A percentile compares a stretch with the other conserved stretches of the same genome.
Conservation (phyloP, 805 yeast genomes). For the Komagataella ulmi region DNA sequence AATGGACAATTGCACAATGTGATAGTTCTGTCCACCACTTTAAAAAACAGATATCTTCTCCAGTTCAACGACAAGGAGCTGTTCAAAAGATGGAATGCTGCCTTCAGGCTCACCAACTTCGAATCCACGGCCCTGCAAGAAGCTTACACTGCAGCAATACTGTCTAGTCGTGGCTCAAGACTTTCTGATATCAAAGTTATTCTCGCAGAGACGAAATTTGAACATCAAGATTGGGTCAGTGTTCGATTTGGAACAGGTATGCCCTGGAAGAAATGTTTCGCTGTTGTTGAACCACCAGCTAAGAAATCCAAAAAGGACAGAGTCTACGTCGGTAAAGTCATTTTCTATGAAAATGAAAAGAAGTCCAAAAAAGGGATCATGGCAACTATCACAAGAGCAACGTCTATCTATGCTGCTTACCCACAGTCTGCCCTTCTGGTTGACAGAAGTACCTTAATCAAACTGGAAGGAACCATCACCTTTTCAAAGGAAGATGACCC, state of each 20-base stretch:
- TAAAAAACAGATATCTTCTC: conserved; percentile 75
- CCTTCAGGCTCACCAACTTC: conserved; percentile 66
- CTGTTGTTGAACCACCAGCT: conserved; percentile 67
- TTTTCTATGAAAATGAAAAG: conserved; percentile 76
- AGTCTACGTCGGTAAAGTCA: conserved; percentile 47
- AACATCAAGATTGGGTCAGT: conserved; percentile 89
- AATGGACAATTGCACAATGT: conserved; percentile 64
- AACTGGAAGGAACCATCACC: conserved; percentile 70
- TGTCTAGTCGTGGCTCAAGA: conserved; percentile 83
- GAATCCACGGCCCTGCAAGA: conserved; percentile 82
- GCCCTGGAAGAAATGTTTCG: conserved; percentile 95
- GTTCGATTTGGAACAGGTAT: conserved; percentile 93
- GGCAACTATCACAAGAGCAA: conserved; percentile 64
- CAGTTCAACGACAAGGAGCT: conserved; percentile 60
- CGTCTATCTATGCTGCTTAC: conserved; percentile 77
- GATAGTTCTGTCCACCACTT: conserved; percentile 81
- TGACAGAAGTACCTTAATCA: conserved; percentile 79
- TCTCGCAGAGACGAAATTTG: conserved; percentile 72
- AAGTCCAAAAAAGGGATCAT: conserved; percentile 58
- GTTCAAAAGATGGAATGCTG: conserved; percentile 68
- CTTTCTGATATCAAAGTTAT: conserved; percentile 79
- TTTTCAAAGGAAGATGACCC: conserved; percentile 38
- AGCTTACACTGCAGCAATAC: conserved; percentile 90
- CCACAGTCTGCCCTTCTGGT: conserved; percentile 76
- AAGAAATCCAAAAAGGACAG: conserved; percentile 27